Percentiles rank a stretch among this genome's conserved stretches.
Evolutionary conservation across 805 yeast species (phyloP).

Genomic region (Candida odintsovae): DNA sequence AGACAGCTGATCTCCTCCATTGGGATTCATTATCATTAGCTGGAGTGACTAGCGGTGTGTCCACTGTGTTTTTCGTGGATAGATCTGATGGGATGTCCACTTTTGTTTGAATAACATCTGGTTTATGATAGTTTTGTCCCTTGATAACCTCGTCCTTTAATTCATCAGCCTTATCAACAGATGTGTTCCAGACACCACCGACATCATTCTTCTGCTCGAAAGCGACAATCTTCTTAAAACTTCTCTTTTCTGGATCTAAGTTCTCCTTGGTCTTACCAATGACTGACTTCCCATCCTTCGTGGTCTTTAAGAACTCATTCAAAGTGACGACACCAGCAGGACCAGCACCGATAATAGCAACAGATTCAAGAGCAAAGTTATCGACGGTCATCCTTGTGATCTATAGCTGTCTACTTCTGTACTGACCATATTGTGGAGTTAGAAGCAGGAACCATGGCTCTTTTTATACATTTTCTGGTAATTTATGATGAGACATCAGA

Average conservation of each 20-base stretch:
- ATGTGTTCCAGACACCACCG: constrained; percentile 39
- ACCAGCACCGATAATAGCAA: constrained; percentile 33
- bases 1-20: constrained; percentile 34
- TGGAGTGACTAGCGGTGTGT: constrained; percentile 11
- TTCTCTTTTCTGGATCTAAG: constrained; percentile 11
- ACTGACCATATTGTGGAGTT: too few relatives aligned
- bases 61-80: constrained; percentile 11
- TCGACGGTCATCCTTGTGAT: neutral
- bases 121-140: constrained; percentile 26
- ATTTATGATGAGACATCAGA: too few relatives aligned
- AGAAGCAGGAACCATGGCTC: too few relatives aligned
- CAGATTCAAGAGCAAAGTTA: constrained; percentile 17
- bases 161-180: constrained; percentile 14
- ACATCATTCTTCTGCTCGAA: constrained; percentile 35
- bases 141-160: constrained; percentile 22
- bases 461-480: too few relatives aligned
- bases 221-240: constrained; percentile 30
- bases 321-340: constrained; percentile 31
- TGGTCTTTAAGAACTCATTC: constrained; percentile 27
- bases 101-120: constrained; percentile 25
- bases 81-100: constrained; percentile 8
- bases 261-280: constrained; percentile 6
- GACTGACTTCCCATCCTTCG: constrained; percentile 25
- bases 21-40: constrained; percentile 28
- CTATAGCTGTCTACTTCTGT: too few relatives aligned